Conservation (phyloP, 768 basidiomycete species). For the Lentinula sp. region DNA sequence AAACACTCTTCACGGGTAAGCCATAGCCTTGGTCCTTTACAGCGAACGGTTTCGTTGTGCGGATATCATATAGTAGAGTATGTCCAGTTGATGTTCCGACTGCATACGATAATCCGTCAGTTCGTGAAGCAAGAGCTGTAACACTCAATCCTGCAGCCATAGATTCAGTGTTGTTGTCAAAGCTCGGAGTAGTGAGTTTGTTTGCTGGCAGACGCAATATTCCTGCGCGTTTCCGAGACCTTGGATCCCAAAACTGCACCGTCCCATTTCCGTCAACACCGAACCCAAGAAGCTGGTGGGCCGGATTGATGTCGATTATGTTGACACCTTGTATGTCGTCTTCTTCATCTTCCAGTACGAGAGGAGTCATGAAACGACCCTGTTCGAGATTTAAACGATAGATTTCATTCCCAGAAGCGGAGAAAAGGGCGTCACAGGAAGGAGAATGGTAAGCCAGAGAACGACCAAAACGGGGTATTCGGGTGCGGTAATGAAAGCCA, state of each 20-base stretch:
- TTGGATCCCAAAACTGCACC: conserved; percentile 95
- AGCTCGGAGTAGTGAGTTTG: conserved; percentile 39
- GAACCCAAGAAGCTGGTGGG: conserved; percentile 85
- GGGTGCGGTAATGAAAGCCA: conserved; percentile 86
- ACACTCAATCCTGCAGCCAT: conserved; percentile 45
- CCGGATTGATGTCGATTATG: conserved; percentile 85
- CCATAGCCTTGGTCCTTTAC: conserved; percentile 97
- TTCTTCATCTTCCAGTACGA: conserved; percentile 49
- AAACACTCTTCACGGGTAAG: conserved; percentile 74
- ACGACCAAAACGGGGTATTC: conserved; percentile 93
- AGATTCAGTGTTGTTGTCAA: conserved; percentile 4
- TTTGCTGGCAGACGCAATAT: conserved; percentile 53
- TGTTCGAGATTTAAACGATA: conserved; percentile 94
- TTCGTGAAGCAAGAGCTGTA: conserved; percentile 79
- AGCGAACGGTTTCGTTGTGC: conserved; percentile 77
- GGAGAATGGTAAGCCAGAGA: conserved; percentile 90
- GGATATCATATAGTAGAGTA: conserved; percentile 90
- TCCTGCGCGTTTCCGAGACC: conserved; percentile 74
- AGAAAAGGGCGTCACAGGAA: conserved; percentile 85
- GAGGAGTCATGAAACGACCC: conserved; percentile 85
- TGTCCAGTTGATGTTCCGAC: conserved; percentile 95
- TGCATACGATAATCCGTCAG: conserved; percentile 90
- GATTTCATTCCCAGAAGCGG: conserved; percentile 81
- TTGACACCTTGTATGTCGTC: conserved; percentile 80
- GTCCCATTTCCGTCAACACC: conserved; percentile 84